These are phyloP conservation scores for Lasiosphaeria hispida DNA, from an alignment of 495 filamentous ascomycete genomes.

Conservation along the genomic window DNA sequence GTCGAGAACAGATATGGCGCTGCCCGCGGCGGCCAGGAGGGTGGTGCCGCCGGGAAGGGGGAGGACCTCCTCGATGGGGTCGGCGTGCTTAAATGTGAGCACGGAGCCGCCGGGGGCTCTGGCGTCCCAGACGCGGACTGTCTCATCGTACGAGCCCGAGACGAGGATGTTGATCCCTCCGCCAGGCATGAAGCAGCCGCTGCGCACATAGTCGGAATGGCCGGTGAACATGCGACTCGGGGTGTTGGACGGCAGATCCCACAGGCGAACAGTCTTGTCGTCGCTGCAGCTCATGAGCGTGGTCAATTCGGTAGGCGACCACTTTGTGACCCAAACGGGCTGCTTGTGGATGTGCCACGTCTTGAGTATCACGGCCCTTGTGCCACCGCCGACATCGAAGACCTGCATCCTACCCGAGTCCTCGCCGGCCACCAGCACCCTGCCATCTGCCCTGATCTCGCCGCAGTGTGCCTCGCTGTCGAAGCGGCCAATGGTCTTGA, in stretches of 20 bases:
- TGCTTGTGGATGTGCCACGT: slow-evolving; percentile 96
- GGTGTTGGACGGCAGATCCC: slow-evolving; percentile 82
- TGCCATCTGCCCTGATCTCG: slow-evolving; percentile 82
- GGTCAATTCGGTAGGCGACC: slow-evolving; percentile 82
- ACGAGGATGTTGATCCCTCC: slow-evolving; percentile 71
- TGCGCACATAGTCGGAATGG: slow-evolving; percentile 88
- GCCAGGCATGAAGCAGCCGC: slow-evolving; percentile 80
- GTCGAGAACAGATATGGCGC: slow-evolving; percentile 90
- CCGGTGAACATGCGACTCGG: slow-evolving; percentile 78
- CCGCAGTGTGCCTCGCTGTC: slow-evolving; percentile 83
- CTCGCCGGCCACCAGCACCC: slow-evolving; percentile 85
- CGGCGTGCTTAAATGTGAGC: slow-evolving; percentile 90
- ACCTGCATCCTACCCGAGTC: slow-evolving; percentile 88
- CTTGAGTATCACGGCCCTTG: slow-evolving; percentile 80
- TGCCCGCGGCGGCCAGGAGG: slow-evolving; percentile 78
- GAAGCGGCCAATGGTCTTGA: slow-evolving; percentile 91
- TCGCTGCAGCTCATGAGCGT: slow-evolving; percentile 80
- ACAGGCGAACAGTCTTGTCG: slow-evolving; percentile 86
- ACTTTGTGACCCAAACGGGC: slow-evolving; percentile 87
- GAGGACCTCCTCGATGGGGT: slow-evolving; percentile 80
- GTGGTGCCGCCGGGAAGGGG: slow-evolving; percentile 84
- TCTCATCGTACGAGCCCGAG: slow-evolving; percentile 90
- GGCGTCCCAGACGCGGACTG: slow-evolving; percentile 91
- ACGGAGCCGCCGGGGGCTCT: slow-evolving; percentile 63
- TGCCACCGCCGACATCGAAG: slow-evolving; percentile 69